phyloP scores from a whole-genome alignment of 1,139 yeast species.

The Nadsonia commutata region DNA sequence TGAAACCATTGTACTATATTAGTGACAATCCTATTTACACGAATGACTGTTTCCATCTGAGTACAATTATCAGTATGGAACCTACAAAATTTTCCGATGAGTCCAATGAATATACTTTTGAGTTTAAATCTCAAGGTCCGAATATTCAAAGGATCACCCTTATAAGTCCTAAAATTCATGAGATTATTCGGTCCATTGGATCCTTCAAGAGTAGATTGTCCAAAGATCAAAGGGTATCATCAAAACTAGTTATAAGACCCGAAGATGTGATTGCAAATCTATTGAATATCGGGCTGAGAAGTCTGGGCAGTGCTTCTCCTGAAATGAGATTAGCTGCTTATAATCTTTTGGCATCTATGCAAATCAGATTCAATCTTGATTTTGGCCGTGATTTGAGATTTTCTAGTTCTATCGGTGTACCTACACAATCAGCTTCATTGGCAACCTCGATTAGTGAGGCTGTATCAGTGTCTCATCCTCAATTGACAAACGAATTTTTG shows the following conservation, averaged over 20 bases:
- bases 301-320: constrained; percentile 44
- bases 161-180: constrained; percentile 46
- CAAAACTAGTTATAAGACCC: constrained; percentile 7
- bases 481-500: constrained; percentile 47
- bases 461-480: constrained; percentile 42
- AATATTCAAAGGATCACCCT: constrained; percentile 31
- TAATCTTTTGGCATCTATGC: constrained; percentile 47
- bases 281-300: constrained; percentile 51
- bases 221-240: background rate
- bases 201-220: background rate
- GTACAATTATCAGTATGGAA: background rate
- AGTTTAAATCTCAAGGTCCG: constrained; percentile 19
- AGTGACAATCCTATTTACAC: constrained; percentile 14
- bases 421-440: constrained; percentile 53
- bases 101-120: constrained; percentile 45
- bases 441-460: constrained; percentile 46
- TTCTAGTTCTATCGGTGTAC: constrained; percentile 55
- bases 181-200: constrained; percentile 52
- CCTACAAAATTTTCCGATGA: constrained; percentile 33
- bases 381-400: constrained; percentile 44
- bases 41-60: constrained; percentile 14
- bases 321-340: constrained; percentile 54
- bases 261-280: constrained; percentile 23
- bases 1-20: constrained; percentile 37
- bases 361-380: constrained; percentile 44